Evolutionary conservation across 768 basidiomycete genomes (phyloP).

Genomic region (Mrakia hoshinonis): DNA sequence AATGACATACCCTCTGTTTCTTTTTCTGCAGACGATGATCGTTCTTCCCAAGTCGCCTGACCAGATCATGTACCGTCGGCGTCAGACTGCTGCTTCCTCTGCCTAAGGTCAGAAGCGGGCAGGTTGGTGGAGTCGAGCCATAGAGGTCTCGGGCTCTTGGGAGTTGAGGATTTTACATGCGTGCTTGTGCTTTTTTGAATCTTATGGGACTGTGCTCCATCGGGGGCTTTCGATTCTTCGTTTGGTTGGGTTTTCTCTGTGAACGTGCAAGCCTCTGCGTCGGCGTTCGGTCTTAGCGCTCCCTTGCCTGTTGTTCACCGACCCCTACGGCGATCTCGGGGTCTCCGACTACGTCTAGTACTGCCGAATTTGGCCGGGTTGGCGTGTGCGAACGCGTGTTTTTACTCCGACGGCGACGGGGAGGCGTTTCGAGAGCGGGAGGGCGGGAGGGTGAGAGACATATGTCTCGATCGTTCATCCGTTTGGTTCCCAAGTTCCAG

Average conservation of each 20-base stretch:
- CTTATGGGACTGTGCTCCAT: not conserved
- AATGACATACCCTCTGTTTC: not conserved
- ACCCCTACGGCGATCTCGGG: too few relatives aligned
- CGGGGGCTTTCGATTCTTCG: not conserved
- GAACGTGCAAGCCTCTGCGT: not conserved
- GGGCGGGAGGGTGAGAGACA: too few relatives aligned
- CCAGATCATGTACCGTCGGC: constrained; percentile 30
- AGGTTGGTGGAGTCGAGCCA: not conserved
- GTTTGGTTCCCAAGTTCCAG: not conserved
- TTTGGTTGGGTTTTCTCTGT: not conserved
- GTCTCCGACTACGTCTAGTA: not conserved
- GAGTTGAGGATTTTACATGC: too few relatives aligned
- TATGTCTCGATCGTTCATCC: too few relatives aligned
- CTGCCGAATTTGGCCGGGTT: too few relatives aligned
- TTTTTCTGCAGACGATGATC: constrained; percentile 69
- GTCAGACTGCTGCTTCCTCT: not conserved
- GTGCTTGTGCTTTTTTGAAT: too few relatives aligned
- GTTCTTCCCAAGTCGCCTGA: constrained; percentile 55
- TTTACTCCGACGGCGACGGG: too few relatives aligned
- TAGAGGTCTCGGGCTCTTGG: not conserved
- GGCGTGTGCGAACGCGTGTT: too few relatives aligned
- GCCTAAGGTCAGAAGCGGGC: not conserved
- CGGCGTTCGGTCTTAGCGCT: not conserved
- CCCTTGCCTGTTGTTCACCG: not conserved
- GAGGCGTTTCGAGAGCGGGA: too few relatives aligned